phyloP scores from a whole-genome alignment of 768 basidiomycete species.

The Clavaria fumosa region DNA sequence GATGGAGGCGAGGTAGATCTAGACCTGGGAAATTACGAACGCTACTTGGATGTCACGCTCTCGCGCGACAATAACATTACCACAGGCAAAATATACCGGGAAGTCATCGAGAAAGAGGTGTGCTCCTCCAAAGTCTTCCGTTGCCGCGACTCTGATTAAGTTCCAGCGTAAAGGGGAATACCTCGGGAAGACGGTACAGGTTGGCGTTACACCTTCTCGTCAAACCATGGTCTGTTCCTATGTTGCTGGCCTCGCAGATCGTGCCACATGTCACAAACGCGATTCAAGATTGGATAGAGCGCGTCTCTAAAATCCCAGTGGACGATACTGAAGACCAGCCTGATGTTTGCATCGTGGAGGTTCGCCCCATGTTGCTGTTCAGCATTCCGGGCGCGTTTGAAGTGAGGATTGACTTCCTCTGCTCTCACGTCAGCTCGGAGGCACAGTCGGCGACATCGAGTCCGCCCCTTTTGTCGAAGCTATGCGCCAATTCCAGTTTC shows the following conservation, averaged over 20 bases:
- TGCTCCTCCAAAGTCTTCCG: conserved; percentile 67
- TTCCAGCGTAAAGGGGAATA: conserved; percentile 68
- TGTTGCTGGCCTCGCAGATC: conserved; percentile 32
- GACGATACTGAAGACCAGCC: conserved; percentile 88
- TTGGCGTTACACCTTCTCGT: conserved; percentile 17
- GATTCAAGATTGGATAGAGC: conserved; percentile 97
- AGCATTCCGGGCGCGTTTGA: background rate
- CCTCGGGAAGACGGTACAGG: conserved; percentile 94
- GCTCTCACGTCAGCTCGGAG: conserved; percentile 53
- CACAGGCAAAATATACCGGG: conserved; percentile 92
- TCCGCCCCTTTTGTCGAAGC: conserved; percentile 97
- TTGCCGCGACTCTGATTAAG: conserved; percentile 20
- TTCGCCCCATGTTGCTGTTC: conserved; percentile 16
- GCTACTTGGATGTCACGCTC: conserved; percentile 90
- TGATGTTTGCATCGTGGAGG: conserved; percentile 96
- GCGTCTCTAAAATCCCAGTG: conserved; percentile 86
- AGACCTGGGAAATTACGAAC: conserved; percentile 96
- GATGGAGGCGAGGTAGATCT: conserved; percentile 98
- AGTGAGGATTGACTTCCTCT: background rate
- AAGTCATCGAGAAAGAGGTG: conserved; percentile 92
- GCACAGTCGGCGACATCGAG: conserved; percentile 97
- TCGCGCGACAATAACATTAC: conserved; percentile 96
- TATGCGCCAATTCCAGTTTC: conserved; percentile 99
- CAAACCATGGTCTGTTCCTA: background rate
- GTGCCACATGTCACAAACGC: conserved; percentile 94